Base-by-base conservation (phyloP, 2,329 filamentous ascomycete species). In the Calonectria honghensis region DNA sequence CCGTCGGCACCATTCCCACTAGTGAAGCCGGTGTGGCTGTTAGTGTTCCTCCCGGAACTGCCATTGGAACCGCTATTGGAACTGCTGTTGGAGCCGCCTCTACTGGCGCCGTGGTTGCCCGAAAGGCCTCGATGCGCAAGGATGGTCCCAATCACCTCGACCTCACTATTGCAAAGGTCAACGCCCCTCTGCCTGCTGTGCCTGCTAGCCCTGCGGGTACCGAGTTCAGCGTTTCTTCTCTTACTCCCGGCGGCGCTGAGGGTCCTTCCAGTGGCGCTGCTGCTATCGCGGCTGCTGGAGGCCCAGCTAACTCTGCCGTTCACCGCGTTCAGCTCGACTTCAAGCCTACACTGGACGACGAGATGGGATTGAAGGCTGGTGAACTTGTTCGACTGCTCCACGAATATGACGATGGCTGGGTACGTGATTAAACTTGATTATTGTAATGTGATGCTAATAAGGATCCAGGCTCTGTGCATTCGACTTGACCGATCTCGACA, bases 391-490 rank as follows among this genome's bases (percentile, higher is more conserved):
- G 96, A 77, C 88, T 99, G 77, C 89, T 98, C 68, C 96, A 98
- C 82, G 96, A 98, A 86, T 99, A 98, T 81, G 97, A 99, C 83
- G 97, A 99, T 86, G 97, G 97, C 81, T 99, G 97, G 97, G 95
- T 96, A 91, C 90, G 94, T 90, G 27, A 51, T 70, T 54, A 41
- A 29, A 32, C 11, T 13, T 29, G 20, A 11, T 13, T 5, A 45
- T 6, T 29, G n/a, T 32, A 29, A 9, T 39, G 11, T 64, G 10
- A 39, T 59, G 78, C 84, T 85, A 84, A 86, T 81, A 79, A 80
- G 80, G 73, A 61, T 73, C 68, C 77, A 96, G 95, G 95, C 96
- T 82, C 94, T 98, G 70, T 98, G 96, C 85, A 94, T 96, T 79
- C 94, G 94, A 78, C 93, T 98, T 81, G 96, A 98, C 85, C 94